These are phyloP conservation scores for Entomortierella chlamydospora DNA, from an alignment of 192 early-diverging fungal species.

Conservation along the genomic window DNA sequence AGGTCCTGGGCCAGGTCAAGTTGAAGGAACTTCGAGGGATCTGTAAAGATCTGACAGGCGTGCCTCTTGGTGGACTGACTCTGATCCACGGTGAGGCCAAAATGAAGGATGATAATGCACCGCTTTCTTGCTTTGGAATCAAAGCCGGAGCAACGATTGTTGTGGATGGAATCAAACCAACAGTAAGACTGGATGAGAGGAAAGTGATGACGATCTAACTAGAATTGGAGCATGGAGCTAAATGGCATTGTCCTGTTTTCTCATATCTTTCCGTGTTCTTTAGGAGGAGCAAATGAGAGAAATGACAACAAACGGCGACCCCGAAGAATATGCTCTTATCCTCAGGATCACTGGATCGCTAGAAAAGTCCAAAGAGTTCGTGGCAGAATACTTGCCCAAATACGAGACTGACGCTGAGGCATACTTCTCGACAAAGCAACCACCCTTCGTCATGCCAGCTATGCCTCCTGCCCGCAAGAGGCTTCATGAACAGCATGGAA, in stretches of 20 bases:
- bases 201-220: neutral
- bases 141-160: constrained; percentile 77
- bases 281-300: constrained; percentile 54
- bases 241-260: neutral
- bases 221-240: too few species aligned
- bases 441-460: constrained; percentile 46
- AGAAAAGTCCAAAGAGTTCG: constrained; percentile 42
- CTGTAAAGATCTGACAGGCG: constrained; percentile 77
- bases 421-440: constrained; percentile 42
- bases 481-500: constrained; percentile 72
- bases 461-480: constrained; percentile 66
- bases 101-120: constrained; percentile 81
- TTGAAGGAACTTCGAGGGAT: constrained; percentile 81
- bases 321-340: constrained; percentile 65
- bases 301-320: constrained; percentile 61
- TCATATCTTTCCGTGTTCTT: too few species aligned
- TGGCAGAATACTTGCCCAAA: constrained; percentile 57
- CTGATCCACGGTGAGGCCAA: constrained; percentile 76
- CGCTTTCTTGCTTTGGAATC: constrained; percentile 78
- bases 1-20: constrained; percentile 63
- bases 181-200: constrained; percentile 51
- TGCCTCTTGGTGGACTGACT: constrained; percentile 82
- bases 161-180: constrained; percentile 75
- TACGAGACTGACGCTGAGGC: constrained; percentile 53
- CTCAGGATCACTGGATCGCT: constrained; percentile 55